Evolutionary conservation across 2,329 filamentous ascomycete species (phyloP), one percentile per base, ranked within the genome.

Genomic region (Thelonectria rubi): DNA sequence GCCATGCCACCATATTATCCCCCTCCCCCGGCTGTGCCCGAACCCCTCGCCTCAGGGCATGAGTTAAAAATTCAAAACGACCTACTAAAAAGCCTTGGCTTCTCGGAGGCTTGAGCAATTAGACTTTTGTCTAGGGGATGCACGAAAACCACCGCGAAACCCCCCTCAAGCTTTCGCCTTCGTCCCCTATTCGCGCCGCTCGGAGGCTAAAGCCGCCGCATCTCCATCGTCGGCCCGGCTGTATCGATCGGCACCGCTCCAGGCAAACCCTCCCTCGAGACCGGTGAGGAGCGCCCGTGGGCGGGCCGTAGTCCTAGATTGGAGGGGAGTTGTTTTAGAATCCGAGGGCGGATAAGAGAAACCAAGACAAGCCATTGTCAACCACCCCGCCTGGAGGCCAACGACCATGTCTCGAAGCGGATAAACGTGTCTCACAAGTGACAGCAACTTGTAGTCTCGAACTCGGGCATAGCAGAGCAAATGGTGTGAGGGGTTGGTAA

Each of bases 91-190:
- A 6, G 39, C 17, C 17, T 40, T 15, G 39, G 3, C 3, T 12
- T 12, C 34, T 40, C 26, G 26, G 37, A 40, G 37, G 39, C 52
- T 51, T 50, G 34, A 21, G 14, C 9, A 9, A 55, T 52, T 46
- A 56, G 40, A 60, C 58, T 55, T 37, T 17, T 18, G 5, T 6
- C 42, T 46, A 46, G 18, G 40, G 42, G 20, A 46, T 15, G 42
- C 9, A 46, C 42, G 42, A 46, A 21, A 46, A 46, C 24, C 42
- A 21, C 34, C 34, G 34, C 34, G 34, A 37, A 17, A 6, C 40
- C 40, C n/a, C 37, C 37, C 37, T 40, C 37, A 40, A 15, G 17
- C 17, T 40, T 15, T 40, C 37, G 37, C 5, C 37, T 11, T 40
- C 37, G 14, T 43, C 40, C 18, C 40, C 40, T n/a, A 18, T 12